Percentiles rank a stretch among this genome's conserved stretches.
Conservation (phyloP, 2,329 filamentous ascomycete species). For the Penicillium rolfsii region DNA sequence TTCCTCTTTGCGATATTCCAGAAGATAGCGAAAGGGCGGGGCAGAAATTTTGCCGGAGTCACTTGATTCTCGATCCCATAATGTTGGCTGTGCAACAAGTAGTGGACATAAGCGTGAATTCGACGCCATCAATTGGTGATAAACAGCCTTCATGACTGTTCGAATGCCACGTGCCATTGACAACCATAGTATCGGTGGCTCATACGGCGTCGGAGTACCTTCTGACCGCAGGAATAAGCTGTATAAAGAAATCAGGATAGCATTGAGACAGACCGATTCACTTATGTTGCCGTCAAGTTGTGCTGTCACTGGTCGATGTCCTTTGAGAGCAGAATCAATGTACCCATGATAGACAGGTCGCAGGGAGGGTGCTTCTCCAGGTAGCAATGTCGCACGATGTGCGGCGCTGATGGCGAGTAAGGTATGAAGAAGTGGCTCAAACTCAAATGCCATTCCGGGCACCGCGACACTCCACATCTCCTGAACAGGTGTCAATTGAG, state of each 20-base stretch:
- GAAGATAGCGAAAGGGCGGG: slow-evolving; percentile 20
- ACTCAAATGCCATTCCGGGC: slow-evolving; percentile 27
- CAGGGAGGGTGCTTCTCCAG: slow-evolving; percentile 18
- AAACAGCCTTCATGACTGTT: slow-evolving; percentile 18
- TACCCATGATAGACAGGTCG: slow-evolving; percentile 24
- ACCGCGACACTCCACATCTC: slow-evolving; percentile 25
- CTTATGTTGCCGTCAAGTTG: slow-evolving; percentile 14
- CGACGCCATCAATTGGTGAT: slow-evolving; percentile 14
- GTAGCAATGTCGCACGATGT: slow-evolving; percentile 19
- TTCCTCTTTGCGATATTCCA: slow-evolving; percentile 19
- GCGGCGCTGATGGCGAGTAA: slow-evolving; percentile 23
- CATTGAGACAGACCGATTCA: slow-evolving; percentile 24
- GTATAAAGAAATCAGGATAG: slow-evolving; percentile 23
- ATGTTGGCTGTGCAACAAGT: slow-evolving; percentile 15
- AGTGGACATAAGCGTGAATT: slow-evolving; percentile 21
- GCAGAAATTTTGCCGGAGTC: slow-evolving; percentile 1
- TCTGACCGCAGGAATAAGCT: slow-evolving; percentile 24
- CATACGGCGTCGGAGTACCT: slow-evolving; percentile 15
- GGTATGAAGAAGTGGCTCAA: slow-evolving; percentile 27
- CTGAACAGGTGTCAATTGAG: slow-evolving; percentile 18
- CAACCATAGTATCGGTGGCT: slow-evolving; percentile 24
- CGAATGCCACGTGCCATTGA: slow-evolving; percentile 23
- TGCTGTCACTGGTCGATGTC: slow-evolving; percentile 20
- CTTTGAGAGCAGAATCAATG: slow-evolving; percentile 21
- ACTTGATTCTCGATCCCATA: slow-evolving; percentile 11